Evolutionary conservation across 2,329 filamentous ascomycete genomes (phyloP).

Genomic region (Aspergillus terreus): DNA sequence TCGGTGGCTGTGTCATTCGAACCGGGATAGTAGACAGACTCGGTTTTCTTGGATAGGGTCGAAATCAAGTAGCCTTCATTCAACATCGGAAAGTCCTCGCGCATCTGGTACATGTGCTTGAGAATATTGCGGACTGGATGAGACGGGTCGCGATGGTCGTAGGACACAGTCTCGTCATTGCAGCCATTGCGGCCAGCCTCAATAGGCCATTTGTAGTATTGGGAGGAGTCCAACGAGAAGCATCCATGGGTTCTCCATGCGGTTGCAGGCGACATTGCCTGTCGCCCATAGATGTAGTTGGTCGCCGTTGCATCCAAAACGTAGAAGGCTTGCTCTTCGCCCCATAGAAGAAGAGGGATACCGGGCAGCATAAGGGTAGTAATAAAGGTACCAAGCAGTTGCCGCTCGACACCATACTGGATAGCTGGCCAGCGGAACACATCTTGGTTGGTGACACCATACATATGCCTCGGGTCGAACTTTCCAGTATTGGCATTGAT

Average conservation of each 20-base stretch:
- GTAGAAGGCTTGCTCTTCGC: constrained; percentile 66
- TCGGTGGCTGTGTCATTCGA: constrained; percentile 53
- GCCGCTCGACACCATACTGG: constrained; percentile 53
- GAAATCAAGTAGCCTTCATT: constrained; percentile 57
- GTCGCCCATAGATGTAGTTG: constrained; percentile 64
- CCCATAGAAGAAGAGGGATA: constrained; percentile 59
- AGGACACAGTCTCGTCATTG: constrained; percentile 53
- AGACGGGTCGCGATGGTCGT: constrained; percentile 61
- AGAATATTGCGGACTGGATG: constrained; percentile 59
- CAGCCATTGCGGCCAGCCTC: constrained; percentile 54
- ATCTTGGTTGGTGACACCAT: constrained; percentile 63
- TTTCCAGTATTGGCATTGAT: constrained; percentile 58
- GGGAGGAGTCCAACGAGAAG: constrained; percentile 54
- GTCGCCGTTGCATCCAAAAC: constrained; percentile 60
- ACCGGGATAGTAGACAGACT: constrained; percentile 49
- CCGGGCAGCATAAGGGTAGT: constrained; percentile 59
- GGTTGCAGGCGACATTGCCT: constrained; percentile 58
- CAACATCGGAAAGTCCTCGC: constrained; percentile 53
- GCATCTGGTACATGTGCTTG: constrained; percentile 60
- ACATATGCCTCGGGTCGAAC: constrained; percentile 64
- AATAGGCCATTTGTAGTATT: constrained; percentile 58
- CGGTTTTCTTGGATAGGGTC: constrained; percentile 56
- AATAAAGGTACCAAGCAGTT: constrained; percentile 57
- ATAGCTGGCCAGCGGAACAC: constrained; percentile 63
- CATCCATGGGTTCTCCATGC: constrained; percentile 66